Evolutionary conservation across 2,329 filamentous ascomycete genomes (phyloP).

Genomic region (Stenocarpella maydis): DNA sequence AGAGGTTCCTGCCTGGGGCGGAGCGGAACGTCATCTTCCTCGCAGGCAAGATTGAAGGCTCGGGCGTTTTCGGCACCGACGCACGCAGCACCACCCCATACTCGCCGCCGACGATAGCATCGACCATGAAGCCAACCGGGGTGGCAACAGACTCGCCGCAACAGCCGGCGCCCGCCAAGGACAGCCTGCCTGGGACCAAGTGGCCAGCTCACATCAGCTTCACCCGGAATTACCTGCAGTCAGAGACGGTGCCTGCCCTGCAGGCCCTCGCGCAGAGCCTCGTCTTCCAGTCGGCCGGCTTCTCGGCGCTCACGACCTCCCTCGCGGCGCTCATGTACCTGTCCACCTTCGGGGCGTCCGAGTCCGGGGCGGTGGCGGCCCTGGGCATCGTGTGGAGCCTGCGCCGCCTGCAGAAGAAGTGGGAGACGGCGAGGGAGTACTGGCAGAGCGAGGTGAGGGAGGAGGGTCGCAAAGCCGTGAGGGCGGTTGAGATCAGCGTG

Average conservation of each 20-base stretch:
- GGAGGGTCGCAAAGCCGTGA: conserved; percentile 69
- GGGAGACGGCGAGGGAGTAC: conserved; percentile 66
- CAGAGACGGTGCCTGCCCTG: conserved; percentile 73
- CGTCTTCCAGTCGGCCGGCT: conserved; percentile 78
- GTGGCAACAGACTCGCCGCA: conserved; percentile 19
- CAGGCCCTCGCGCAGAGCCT: conserved; percentile 78
- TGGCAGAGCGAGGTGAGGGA: conserved; percentile 75
- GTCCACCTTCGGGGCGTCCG: conserved; percentile 64
- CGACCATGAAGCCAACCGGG: neutral
- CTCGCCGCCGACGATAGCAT: conserved; percentile 37
- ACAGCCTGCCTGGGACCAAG: conserved; percentile 46
- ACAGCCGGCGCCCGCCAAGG: neutral
- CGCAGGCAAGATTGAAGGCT: conserved; percentile 65
- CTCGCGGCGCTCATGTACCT: conserved; percentile 66
- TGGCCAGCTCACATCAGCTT: conserved; percentile 81
- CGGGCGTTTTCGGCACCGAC: conserved; percentile 36
- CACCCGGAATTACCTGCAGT: conserved; percentile 71
- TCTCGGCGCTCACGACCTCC: conserved; percentile 68
- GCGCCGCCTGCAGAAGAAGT: conserved; percentile 66
- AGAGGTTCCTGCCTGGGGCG: conserved; percentile 78
- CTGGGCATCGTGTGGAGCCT: conserved; percentile 68
- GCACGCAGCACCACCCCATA: conserved; percentile 38
- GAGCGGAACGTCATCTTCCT: conserved; percentile 87
- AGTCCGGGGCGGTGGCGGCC: conserved; percentile 68
- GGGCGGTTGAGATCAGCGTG: conserved; percentile 63